Evolutionary conservation across 2,329 filamentous ascomycete genomes (phyloP).

Genomic region (Diaporthe batatas): DNA sequence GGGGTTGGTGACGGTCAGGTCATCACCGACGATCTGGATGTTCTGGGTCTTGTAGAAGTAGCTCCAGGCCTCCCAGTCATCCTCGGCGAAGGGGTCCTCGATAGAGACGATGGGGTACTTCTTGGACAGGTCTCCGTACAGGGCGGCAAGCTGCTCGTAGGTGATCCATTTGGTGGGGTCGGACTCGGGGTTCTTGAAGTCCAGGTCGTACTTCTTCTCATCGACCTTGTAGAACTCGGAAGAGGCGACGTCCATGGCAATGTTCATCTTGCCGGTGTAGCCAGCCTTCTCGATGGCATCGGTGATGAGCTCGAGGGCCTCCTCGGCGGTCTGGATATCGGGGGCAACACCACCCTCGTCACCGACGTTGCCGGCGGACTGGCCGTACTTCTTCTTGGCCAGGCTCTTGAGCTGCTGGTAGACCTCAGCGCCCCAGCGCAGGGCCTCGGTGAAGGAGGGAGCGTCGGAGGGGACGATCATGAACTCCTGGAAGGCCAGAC

Average conservation of each 20-base stretch:
- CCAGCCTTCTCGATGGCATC: conserved; percentile 94
- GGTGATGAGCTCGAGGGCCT: conserved; percentile 93
- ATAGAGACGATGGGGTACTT: conserved; percentile 99
- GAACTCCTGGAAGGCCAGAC: conserved; percentile 95
- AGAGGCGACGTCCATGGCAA: conserved; percentile 99
- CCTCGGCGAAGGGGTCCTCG: conserved; percentile 99
- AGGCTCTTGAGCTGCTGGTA: conserved; percentile 98
- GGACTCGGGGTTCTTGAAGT: conserved; percentile 99
- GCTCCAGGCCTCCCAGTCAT: conserved; percentile 99
- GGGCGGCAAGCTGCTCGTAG: conserved; percentile 94
- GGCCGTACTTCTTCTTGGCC: conserved; percentile 99
- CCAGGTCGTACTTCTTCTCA: conserved; percentile 99
- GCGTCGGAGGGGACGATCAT: conserved; percentile 92
- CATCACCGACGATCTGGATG: conserved; percentile 98
- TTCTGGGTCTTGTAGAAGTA: conserved; percentile 99
- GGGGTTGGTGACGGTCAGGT: conserved; percentile 99
- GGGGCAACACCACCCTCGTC: conserved; percentile 99
- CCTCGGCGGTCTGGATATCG: conserved; percentile 96
- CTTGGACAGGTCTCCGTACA: conserved; percentile 88
- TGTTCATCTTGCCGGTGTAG: conserved; percentile 96
- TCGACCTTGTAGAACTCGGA: conserved; percentile 99
- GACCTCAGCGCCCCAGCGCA: conserved; percentile 96
- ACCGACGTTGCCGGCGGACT: conserved; percentile 98
- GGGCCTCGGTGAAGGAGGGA: conserved; percentile 92
- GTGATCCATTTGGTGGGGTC: conserved; percentile 98